Evolutionary conservation across 1,284 basidiomycete species (phyloP).

Genomic region (Leccinum griseonigrum): DNA sequence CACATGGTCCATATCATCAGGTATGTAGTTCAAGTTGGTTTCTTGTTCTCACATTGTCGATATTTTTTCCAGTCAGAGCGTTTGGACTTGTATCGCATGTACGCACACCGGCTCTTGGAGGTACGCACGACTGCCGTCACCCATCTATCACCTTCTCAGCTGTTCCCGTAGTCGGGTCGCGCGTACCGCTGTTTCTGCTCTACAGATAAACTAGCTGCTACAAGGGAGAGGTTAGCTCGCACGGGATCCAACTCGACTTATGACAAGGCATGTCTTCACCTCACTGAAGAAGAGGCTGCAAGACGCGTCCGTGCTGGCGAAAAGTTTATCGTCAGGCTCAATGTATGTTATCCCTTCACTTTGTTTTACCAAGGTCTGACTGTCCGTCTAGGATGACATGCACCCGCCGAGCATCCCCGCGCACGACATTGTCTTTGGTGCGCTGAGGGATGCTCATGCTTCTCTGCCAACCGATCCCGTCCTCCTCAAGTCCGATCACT

Average conservation of each 20-base stretch:
- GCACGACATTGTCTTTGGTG: slow-evolving; percentile 76
- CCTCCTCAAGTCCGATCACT: slow-evolving; percentile 88
- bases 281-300: slow-evolving; percentile 82
- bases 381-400: slow-evolving; percentile 46
- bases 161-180: slow-evolving; percentile 59
- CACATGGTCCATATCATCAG: slow-evolving; percentile 81
- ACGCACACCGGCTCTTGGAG: slow-evolving; percentile 74
- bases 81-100: slow-evolving; percentile 76
- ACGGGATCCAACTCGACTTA: slow-evolving; percentile 77
- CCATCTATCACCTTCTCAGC: background rate
- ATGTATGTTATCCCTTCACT: slow-evolving; percentile 49
- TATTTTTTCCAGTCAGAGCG: slow-evolving; percentile 71
- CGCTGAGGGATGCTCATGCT: slow-evolving; percentile 68
- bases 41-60: background rate
- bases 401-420: slow-evolving; percentile 47
- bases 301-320: slow-evolving; percentile 74
- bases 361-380: slow-evolving; percentile 8
- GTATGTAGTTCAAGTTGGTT: slow-evolving; percentile 36
- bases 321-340: slow-evolving; percentile 81
- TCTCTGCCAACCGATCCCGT: slow-evolving; percentile 89
- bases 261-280: slow-evolving; percentile 81
- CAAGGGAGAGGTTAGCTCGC: slow-evolving; percentile 66
- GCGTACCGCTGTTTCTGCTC: slow-evolving; percentile 97
- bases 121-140: slow-evolving; percentile 37
- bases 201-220: slow-evolving; percentile 61